A percentile compares a stretch with the other conserved stretches of the same genome.
phyloP scores from a whole-genome alignment of 352 stramenopile species.

The Globisporangium alternatum region DNA sequence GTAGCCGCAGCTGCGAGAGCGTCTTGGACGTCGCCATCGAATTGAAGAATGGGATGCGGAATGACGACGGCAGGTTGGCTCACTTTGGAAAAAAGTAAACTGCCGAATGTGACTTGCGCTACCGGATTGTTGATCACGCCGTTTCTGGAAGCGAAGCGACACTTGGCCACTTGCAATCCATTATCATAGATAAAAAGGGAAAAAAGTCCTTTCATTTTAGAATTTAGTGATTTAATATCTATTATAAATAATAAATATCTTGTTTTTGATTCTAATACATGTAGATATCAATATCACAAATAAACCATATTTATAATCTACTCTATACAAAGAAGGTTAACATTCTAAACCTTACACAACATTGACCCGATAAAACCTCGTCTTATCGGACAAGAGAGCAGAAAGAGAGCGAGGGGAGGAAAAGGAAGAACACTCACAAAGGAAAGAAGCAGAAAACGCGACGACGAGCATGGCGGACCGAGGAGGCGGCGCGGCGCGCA shows the following conservation, averaged over 20 bases:
- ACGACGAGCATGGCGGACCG: constrained; percentile 11
- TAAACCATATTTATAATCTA: not conserved
- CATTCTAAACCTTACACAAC: not conserved
- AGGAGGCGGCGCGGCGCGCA: constrained; percentile 38
- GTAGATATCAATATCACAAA: not conserved
- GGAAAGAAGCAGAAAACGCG: not conserved
- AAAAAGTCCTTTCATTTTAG: not conserved
- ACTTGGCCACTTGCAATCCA: not conserved
- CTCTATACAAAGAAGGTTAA: not conserved
- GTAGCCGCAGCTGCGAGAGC: constrained; percentile 12
- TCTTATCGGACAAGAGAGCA: not conserved
- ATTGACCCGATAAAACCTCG: not conserved
- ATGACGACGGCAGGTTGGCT: no score
- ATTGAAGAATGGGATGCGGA: not conserved
- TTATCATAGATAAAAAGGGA: not conserved
- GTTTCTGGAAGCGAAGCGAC: no score
- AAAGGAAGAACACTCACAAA: constrained; percentile 10
- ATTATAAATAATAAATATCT: not conserved
- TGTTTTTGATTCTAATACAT: not conserved
- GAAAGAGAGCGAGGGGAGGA: constrained; percentile 7
- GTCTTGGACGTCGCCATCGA: constrained; percentile 9
- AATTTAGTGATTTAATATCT: not conserved
- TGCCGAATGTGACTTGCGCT: no score
- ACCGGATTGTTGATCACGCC: no score
- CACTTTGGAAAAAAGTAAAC: no score